Evolutionary conservation across 495 filamentous ascomycete genomes (phyloP), one percentile per base, ranked within the genome.

Genomic region (Thermothielavioides terrestris): DNA sequence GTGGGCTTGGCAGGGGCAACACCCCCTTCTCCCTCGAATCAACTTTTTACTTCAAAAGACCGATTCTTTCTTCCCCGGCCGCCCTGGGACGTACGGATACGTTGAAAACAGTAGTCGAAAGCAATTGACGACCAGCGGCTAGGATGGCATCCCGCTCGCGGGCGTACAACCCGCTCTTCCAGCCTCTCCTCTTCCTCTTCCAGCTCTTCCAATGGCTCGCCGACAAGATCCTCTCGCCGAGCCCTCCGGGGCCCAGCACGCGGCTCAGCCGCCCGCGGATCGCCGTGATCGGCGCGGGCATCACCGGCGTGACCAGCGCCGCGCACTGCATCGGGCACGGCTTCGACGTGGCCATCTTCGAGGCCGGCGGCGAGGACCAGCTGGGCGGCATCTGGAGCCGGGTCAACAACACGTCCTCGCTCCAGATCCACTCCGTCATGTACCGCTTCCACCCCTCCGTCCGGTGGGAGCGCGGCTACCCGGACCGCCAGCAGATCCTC

Each of bases 241-340:
- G 64, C 2, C 85, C 86, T 14, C 88, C 85, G 0, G 74, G 72
- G 12, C 79, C 80, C 11, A 65, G 71, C 17, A 63, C 73, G 1
- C 53, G 62, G 6, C 65, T 83, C 26, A 62, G 71, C 27, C 68
- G 79, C 22, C 86, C 85, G 32, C 80, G 78, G 49, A 77, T 92
- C 42, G 88, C 87, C n/a, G 68, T 92, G 39, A 88, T 92, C 53
- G 88, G 87, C 5, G 84, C 87, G 20, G 87, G 88, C 7, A 67
- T 94, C 36, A 94, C 88, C 0, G 88, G 88, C 34, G 79, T 94
- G 3, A 88, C 85, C 1, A 79, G 85, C 7, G 88, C 88, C 4
- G 81, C 85, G 6, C 88, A 94, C 64, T 90, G 86, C 65, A 79
- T 91, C 25, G 87, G 86, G 11, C 86, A 94, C 80, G 85, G 87